Conservation (phyloP, 148 eudicot genomes). For the Amaranthus cruentus region DNA sequence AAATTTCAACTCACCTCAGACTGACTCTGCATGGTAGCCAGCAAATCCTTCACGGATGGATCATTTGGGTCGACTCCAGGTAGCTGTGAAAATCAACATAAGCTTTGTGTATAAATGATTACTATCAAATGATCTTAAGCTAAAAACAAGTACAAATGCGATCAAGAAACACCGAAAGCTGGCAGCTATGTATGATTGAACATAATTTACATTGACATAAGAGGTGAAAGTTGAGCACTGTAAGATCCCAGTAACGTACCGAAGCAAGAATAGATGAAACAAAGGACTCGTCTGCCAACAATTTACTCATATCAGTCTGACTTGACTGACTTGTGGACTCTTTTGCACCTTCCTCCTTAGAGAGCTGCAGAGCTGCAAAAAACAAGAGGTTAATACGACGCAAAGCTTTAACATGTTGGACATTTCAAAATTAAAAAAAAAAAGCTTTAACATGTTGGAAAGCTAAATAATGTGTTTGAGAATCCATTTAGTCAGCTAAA, state of each 20-base stretch:
- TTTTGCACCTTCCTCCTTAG: slow-evolving; percentile 57
- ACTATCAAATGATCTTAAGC: neutral
- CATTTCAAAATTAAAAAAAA: neutral
- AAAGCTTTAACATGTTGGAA: too few species aligned
- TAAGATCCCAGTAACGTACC: slow-evolving; percentile 28
- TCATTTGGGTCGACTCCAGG: slow-evolving; percentile 99
- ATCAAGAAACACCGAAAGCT: neutral
- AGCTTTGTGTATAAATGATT: neutral
- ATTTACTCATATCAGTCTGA: slow-evolving; percentile 61
- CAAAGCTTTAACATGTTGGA: neutral
- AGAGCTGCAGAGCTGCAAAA: slow-evolving; percentile 82
- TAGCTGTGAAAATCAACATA: slow-evolving; percentile 44
- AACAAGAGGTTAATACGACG: neutral
- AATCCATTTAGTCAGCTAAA: neutral
- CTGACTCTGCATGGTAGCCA: slow-evolving; percentile 84
- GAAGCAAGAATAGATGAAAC: slow-evolving; percentile 78
- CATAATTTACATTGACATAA: neutral
- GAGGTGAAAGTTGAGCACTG: slow-evolving; percentile 17
- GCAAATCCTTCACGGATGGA: slow-evolving; percentile 74
- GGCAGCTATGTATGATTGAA: neutral
- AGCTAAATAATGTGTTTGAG: too few species aligned
- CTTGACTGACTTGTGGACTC: slow-evolving; percentile 59
- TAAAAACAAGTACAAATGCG: neutral
- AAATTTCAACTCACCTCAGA: slow-evolving; percentile 55
- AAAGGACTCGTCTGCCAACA: slow-evolving; percentile 81